Conservation (phyloP, 225 moss, liverwort and hornwort genomes). For the Bryoerythrophyllum caledonicum region DNA sequence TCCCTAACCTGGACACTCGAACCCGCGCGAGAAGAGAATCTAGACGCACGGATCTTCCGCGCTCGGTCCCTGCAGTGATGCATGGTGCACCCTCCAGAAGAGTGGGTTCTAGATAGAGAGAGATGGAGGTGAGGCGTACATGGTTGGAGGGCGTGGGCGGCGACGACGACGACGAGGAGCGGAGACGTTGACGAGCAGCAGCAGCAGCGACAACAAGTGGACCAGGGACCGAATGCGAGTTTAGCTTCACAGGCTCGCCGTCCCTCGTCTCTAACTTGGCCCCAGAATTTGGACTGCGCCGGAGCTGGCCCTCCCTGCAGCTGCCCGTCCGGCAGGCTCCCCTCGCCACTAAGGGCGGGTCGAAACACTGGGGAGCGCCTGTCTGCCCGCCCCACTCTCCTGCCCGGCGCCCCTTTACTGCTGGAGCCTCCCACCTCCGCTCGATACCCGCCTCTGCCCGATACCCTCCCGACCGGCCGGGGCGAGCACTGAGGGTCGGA, state of each 20-base stretch:
- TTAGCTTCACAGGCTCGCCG: background rate
- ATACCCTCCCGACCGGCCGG: no score
- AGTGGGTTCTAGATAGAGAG: background rate
- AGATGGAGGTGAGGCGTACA: background rate
- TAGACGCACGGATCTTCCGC: background rate
- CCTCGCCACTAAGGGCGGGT: no score
- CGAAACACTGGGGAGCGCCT: no score
- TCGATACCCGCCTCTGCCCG: no score
- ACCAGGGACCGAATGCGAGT: background rate
- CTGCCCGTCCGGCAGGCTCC: no score
- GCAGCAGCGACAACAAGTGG: background rate
- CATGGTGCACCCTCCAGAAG: background rate
- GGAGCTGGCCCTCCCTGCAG: no score
- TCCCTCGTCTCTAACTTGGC: no score
- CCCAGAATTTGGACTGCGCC: no score
- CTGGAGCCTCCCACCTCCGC: no score
- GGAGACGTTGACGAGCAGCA: background rate
- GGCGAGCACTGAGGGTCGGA: no score
- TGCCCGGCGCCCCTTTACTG: no score
- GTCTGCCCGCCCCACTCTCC: no score
- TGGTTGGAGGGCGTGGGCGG: constrained; percentile 6
- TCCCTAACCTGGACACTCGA: constrained; percentile 7
- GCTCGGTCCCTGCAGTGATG: background rate
- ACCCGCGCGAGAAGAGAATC: background rate
- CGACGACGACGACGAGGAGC: background rate